Conservation (phyloP, 2,329 filamentous ascomycete species). For the Aspergillus ochraceus region DNA sequence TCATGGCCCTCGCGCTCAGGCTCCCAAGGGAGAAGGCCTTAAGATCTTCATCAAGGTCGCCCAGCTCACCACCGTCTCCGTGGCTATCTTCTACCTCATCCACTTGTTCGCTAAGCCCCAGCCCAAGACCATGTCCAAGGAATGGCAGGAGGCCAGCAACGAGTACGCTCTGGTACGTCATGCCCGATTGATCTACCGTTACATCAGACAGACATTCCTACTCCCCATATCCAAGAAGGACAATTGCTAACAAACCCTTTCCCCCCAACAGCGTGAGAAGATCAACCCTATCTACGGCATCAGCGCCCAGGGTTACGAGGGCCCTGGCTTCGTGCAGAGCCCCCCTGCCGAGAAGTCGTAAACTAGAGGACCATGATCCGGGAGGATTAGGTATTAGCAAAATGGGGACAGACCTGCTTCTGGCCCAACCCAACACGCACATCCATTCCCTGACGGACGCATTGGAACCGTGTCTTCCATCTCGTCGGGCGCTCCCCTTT, state of each 20-base stretch:
- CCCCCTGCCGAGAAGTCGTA: conserved; percentile 42
- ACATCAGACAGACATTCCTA: background rate
- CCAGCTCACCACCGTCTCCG: conserved; percentile 65
- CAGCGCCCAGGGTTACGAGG: conserved; percentile 73
- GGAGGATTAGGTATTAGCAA: conserved; percentile 18
- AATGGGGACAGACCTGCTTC: background rate
- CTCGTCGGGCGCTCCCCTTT: conserved; percentile 12
- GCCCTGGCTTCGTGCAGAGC: conserved; percentile 76
- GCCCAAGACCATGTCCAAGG: conserved; percentile 89
- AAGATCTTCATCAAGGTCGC: conserved; percentile 74
- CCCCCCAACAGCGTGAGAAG: conserved; percentile 66
- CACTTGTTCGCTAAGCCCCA: conserved; percentile 70
- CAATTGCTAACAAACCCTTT: conserved; percentile 20
- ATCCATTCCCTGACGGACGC: background rate
- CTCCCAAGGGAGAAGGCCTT: conserved; percentile 80
- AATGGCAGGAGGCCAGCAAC: conserved; percentile 94
- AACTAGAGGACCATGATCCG: conserved; percentile 20
- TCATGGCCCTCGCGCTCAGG: conserved; percentile 83
- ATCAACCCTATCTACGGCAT: conserved; percentile 85
- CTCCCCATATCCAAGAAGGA: conserved; percentile 8
- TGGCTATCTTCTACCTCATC: conserved; percentile 70
- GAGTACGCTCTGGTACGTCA: conserved; percentile 83
- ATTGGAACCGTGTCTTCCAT: background rate
- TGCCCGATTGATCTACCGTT: background rate
- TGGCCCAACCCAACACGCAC: background rate